A percentile compares a stretch with the other conserved stretches of the same genome.
Conservation (phyloP, 129 eudicot species). For the Artemisia argyi region DNA sequence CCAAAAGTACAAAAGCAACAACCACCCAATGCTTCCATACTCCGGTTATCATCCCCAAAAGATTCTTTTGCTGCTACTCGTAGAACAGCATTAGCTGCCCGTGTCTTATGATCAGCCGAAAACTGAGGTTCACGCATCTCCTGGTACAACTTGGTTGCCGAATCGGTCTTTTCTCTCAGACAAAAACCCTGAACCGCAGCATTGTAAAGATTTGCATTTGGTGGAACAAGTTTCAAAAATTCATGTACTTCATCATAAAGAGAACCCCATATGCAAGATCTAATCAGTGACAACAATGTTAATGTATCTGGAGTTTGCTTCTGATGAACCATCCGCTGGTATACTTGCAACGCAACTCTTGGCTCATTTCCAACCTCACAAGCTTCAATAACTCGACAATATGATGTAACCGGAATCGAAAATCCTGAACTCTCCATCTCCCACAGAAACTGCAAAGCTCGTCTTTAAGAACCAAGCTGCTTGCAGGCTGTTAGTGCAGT, state of each 20-base stretch:
- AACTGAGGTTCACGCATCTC: constrained; percentile 69
- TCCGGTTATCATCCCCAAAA: too few species aligned
- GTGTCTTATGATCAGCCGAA: constrained; percentile 80
- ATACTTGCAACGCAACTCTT: constrained; percentile 68
- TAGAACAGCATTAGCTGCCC: too few species aligned
- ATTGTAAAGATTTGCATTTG: constrained; percentile 76
- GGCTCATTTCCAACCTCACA: constrained; percentile 89
- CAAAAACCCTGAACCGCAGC: constrained; percentile 86
- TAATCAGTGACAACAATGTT: constrained; percentile 62
- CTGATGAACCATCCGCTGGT: constrained; percentile 73
- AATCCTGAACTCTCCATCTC: constrained; percentile 68
- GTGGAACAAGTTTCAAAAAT: constrained; percentile 48
- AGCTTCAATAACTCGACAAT: constrained; percentile 83
- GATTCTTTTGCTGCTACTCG: too few species aligned
- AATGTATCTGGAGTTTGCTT: constrained; percentile 70
- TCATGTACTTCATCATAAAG: constrained; percentile 76
- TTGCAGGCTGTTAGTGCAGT: constrained; percentile 71
- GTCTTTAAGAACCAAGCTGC: constrained; percentile 73
- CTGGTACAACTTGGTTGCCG: constrained; percentile 62
- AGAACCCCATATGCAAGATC: constrained; percentile 88
- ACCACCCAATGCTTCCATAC: too few species aligned
- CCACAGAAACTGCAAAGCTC: constrained; percentile 77
- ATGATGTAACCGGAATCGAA: constrained; percentile 55
- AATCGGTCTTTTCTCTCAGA: constrained; percentile 50
- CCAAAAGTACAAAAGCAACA: too few species aligned